A percentile compares a stretch with the other conserved stretches of the same genome.
Conservation (phyloP, 306 rosid genomes). For the Fragaria nilgerrensis region DNA sequence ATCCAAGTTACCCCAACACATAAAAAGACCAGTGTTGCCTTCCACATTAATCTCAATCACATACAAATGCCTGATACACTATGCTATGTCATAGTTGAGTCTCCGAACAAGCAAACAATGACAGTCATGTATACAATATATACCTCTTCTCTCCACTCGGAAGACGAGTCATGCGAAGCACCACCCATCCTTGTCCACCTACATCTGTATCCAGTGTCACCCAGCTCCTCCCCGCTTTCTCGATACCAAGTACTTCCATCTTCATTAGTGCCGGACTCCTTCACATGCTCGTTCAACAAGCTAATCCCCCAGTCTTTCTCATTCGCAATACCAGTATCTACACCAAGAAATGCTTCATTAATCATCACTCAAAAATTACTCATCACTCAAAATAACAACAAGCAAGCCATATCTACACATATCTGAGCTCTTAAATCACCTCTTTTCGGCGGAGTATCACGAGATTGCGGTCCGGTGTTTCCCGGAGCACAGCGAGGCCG, state of each 20-base stretch:
- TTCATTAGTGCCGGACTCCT: slow-evolving; percentile 88
- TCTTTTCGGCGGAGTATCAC: slow-evolving; percentile 93
- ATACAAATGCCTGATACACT: neutral
- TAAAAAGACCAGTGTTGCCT: neutral
- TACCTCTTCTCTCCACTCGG: slow-evolving; percentile 98
- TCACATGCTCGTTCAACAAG: slow-evolving; percentile 67
- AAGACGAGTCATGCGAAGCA: slow-evolving; percentile 63
- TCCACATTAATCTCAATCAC: neutral
- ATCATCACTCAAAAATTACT: slow-evolving; percentile 5
- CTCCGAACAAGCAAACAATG: neutral
- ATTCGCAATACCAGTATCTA: slow-evolving; percentile 94
- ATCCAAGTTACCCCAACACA: slow-evolving; percentile 1
- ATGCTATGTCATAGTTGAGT: neutral
- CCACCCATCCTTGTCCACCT: slow-evolving; percentile 99
- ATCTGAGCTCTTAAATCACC: slow-evolving; percentile 35
- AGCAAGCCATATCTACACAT: neutral
- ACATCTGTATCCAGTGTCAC: slow-evolving; percentile 90
- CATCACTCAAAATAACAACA: neutral
- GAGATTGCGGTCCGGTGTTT: slow-evolving; percentile 85
- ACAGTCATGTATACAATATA: neutral
- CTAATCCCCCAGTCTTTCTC: slow-evolving; percentile 98
- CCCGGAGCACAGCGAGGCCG: slow-evolving; percentile 75
- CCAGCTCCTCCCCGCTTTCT: slow-evolving; percentile 83
- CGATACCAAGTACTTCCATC: slow-evolving; percentile 94
- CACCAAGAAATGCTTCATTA: slow-evolving; percentile 23